Evolutionary conservation across 2,329 filamentous ascomycete genomes (phyloP), one percentile per base, ranked within the genome.

Genomic region (Ceratocystiopsis brevicomis): DNA sequence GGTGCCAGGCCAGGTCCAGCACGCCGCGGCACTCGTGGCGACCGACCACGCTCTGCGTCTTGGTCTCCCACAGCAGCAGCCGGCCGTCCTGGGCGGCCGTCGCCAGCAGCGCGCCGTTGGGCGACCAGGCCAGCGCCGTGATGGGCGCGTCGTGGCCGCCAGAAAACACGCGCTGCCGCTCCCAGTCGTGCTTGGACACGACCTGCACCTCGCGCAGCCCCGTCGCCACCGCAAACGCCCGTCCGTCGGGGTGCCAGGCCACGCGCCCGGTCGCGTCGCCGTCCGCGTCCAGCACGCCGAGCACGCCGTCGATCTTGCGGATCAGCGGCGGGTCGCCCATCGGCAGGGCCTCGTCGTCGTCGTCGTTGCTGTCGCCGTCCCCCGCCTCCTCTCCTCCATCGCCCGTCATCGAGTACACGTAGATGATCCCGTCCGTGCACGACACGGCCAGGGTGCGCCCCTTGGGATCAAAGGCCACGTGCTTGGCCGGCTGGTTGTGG

Each of bases 191-290:
- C 48, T 78, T 77, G n/a, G 88, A 93, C 44, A 95, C 72, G 36
- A 95, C 73, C 54, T 92, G 81, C 25, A 94, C 76, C 56, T 93
- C 80, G 61, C 79, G 73, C 18, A 81, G 85, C 0, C 81, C 73
- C 17, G 87, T 94, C 0, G 85, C 77, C 17, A 82, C 78, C 1
- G 84, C 87, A 59, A 98, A 93, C 3, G 87, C 84, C 51, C 84
- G 75, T 17, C 90, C 88, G 56, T 96, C 88, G 0, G 92, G 92
- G 61, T 96, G 90, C 90, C 90, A 98, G 1, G 76, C 73, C 6
- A 80, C 76, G 53, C 71, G 72, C 4, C 84, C 79, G 49, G 78
- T 86, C 6, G 74, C 69, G 48, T 92, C 82, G 1, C 78, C 71
- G 38, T 90, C 84, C 1, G 76, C 71, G 45, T 95, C 87, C 3